Evolutionary conservation across 202 grass and related monocot genomes (phyloP), one percentile per base, ranked within the genome.

Genomic region (Tripidium arundinaceum): DNA sequence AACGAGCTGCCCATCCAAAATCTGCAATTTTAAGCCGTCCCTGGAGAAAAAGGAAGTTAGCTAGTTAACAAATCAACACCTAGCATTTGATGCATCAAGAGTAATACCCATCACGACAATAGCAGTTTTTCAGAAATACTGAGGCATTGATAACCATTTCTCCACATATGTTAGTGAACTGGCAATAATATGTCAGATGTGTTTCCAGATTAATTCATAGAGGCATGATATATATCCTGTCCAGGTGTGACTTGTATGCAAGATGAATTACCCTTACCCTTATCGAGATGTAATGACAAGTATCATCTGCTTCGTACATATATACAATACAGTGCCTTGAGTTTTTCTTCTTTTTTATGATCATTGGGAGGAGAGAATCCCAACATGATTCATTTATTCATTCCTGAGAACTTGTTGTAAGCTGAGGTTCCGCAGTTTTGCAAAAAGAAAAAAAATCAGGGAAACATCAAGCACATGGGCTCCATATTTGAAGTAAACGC

Each of bases 21-120:
- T 98, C 96, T 75, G 96, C 96, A 88, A 98, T 91, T 86, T 98
- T 93, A 42, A 98, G 84, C 46, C 90, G 82, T 14, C 92, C 92
- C 96, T 98, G 79, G 59, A 59, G 76, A 88, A 90, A 59, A 72
- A 74, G 47, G 8, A 75, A 84, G 58, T 22, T 60, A 21, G 21
- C 40, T 50, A 8, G 68, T 55, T 85, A 79, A 68, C 22, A 26
- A 7, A 72, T 27, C 2, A 83, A 72, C 14, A 68, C 39, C 59
- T 16, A 19, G 26, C 5, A 65, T 27, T 49, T 77, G 9, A 70
- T 71, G 65, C 65, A 38, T 41, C 19, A 14, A 84, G 59, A 55
- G 13, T 33, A 40, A n/a, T 65, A 27, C 11, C n/a, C 26, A 70
- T 63, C 6, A 19, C 5, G 21, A 11, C 6, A 63, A 14, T 46